A percentile compares a stretch with the other conserved stretches of the same genome.
phyloP scores from a whole-genome alignment of 116 monocot genomes.

The Posidonia oceanica region DNA sequence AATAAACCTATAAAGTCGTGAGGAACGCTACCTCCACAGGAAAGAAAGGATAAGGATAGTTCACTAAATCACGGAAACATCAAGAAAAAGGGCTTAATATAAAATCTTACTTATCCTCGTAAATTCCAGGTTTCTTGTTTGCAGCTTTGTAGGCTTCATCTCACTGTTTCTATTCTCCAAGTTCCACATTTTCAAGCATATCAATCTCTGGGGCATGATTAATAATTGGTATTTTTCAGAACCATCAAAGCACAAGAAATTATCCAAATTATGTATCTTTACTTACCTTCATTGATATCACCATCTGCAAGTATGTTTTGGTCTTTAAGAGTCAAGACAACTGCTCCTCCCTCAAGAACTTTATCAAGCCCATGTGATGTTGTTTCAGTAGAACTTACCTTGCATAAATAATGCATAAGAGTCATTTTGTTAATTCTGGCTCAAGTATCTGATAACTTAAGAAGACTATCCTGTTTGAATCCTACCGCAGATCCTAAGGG shows the following conservation, averaged over 20 bases:
- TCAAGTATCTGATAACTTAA: constrained; percentile 90
- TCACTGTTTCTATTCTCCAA: constrained; percentile 86
- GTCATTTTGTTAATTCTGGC: constrained; percentile 93
- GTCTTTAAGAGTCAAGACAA: constrained; percentile 93
- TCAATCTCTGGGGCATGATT: constrained; percentile 37
- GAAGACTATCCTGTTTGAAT: constrained; percentile 81
- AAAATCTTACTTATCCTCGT: constrained; percentile 65
- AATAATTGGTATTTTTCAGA: background rate
- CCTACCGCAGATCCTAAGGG: constrained; percentile 87
- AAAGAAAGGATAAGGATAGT: background rate
- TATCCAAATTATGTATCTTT: background rate
- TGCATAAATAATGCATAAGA: constrained; percentile 98
- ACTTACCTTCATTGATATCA: constrained; percentile 82
- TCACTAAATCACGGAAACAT: too few relatives aligned
- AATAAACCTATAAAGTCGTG: constrained; percentile 40
- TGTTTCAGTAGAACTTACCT: constrained; percentile 33
- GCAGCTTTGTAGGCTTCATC: constrained; percentile 76
- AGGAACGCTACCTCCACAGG: background rate
- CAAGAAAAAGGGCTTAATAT: background rate
- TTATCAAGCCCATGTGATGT: constrained; percentile 80
- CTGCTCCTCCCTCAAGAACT: constrained; percentile 87
- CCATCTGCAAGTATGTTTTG: constrained; percentile 76
- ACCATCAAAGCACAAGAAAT: background rate
- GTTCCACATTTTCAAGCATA: constrained; percentile 98
- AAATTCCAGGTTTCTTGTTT: constrained; percentile 60